Evolutionary conservation across 1,284 basidiomycete species (phyloP).

Genomic region (Microbotryum silenes-acaulis): DNA sequence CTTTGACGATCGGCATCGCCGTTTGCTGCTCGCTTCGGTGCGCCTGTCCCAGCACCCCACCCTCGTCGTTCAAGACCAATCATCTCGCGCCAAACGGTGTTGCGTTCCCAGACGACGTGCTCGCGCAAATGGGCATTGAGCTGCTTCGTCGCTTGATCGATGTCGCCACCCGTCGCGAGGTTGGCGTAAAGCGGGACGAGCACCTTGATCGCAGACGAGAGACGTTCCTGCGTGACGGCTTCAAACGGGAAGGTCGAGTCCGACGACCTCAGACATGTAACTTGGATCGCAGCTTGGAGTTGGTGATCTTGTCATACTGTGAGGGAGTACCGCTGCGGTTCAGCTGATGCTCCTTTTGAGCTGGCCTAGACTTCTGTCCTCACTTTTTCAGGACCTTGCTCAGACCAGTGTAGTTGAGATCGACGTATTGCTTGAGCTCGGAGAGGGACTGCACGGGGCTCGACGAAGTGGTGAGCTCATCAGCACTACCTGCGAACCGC

Average conservation of each 20-base stretch:
- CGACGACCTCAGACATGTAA: slow-evolving; percentile 74
- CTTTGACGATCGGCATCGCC: slow-evolving; percentile 46
- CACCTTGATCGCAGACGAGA: slow-evolving; percentile 56
- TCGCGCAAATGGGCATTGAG: slow-evolving; percentile 84
- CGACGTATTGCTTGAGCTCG: slow-evolving; percentile 84
- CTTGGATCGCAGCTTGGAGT: slow-evolving; percentile 70
- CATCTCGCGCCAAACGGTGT: slow-evolving; percentile 97
- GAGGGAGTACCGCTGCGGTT: background rate
- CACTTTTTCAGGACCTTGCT: slow-evolving; percentile 96
- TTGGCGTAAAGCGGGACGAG: slow-evolving; percentile 74
- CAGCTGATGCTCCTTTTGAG: background rate
- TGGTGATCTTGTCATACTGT: slow-evolving; percentile 88
- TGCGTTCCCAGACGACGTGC: slow-evolving; percentile 80
- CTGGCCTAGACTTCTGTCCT: slow-evolving; percentile 30
- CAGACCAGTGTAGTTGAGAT: slow-evolving; percentile 86
- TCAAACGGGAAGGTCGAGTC: slow-evolving; percentile 62
- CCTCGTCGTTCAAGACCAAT: slow-evolving; percentile 53
- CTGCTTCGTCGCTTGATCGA: slow-evolving; percentile 64
- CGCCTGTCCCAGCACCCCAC: slow-evolving; percentile 43
- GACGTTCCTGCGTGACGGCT: slow-evolving; percentile 53
- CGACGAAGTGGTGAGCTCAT: background rate
- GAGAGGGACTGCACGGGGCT: slow-evolving; percentile 47
- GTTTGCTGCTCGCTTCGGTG: slow-evolving; percentile 31
- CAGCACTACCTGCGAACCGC: background rate
- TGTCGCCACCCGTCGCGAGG: slow-evolving; percentile 74